Evolutionary conservation across 345 rosid genomes (phyloP), one percentile per base, ranked within the genome.

Genomic region (Conringia planisiliqua): DNA sequence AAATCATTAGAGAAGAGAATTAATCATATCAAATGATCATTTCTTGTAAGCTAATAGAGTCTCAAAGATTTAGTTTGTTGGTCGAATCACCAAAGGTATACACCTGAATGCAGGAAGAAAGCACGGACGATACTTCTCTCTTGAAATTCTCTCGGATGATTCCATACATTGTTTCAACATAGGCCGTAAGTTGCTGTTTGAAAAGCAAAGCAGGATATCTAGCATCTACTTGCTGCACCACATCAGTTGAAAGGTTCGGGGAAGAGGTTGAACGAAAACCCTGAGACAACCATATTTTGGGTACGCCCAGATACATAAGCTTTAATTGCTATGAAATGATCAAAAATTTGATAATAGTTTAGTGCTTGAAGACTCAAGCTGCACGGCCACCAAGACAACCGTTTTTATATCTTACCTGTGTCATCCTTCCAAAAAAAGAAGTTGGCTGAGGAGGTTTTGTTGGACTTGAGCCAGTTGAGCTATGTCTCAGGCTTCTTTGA

Each of bases 151-250:
- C 99, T 78, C 92, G 83, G 76, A 92, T 82, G 55, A 95, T 85
- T 70, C 97, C 97, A 76, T 84, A 95, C 57, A 95, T 87, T 62
- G 87, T 95, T 85, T 95, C 99, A 64, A 92, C 90, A 54, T 87
- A 92, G 6, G 97, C 99, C 3, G 97, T 87, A 62, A 95, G 93
- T 79, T 95, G 99, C 80, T 94, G 97, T 86, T 86, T 89, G 76
- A 95, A 95, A 83, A 95, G 97, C 80, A 92, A 84, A 74, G 99
- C 99, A 66, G 99, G 99, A 67, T 95, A 92, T 80, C 86, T 92
- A 68, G 99, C 99, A 73, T 92, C 99, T 33, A 95, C 93, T 78
- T 85, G 93, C 62, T 81, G 86, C 55, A 88, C 89, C 56, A 86
- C 81, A 54, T 82, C 83, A 62, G 77, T 82, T 46, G 79, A 58